Conservation (phyloP, 352 stramenopile genomes). For the Peronosclerospora sorghi region DNA sequence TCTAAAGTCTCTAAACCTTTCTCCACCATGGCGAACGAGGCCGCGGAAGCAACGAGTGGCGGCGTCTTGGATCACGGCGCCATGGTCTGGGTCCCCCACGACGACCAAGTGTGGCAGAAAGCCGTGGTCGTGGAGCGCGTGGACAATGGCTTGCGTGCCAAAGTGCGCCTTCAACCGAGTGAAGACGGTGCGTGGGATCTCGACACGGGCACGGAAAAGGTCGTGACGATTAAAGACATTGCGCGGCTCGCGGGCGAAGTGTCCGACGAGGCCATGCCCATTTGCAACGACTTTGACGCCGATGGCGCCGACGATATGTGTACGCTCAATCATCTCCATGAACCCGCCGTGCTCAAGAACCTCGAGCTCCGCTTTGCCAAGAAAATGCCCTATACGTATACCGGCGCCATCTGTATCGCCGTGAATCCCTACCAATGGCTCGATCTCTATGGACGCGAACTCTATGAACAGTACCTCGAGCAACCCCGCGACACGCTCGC, state of each 20-base stretch:
- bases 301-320: slow-evolving; percentile 69
- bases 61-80: slow-evolving; percentile 51
- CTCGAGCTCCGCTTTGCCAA: slow-evolving; percentile 56
- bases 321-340: slow-evolving; percentile 71
- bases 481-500: slow-evolving; percentile 37
- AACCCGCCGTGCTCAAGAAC: slow-evolving; percentile 70
- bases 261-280: slow-evolving; percentile 67
- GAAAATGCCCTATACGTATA: slow-evolving; percentile 75
- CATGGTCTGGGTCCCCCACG: slow-evolving; percentile 75
- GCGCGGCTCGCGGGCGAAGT: slow-evolving; percentile 59
- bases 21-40: slow-evolving; percentile 25
- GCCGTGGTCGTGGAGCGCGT: slow-evolving; percentile 52
- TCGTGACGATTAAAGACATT: slow-evolving; percentile 55
- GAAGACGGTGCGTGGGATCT: slow-evolving; percentile 40
- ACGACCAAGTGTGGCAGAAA: slow-evolving; percentile 67
- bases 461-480: slow-evolving; percentile 59
- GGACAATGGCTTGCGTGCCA: slow-evolving; percentile 30
- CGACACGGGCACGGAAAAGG: slow-evolving; percentile 48
- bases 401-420: slow-evolving; percentile 66
- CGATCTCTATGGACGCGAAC: slow-evolving; percentile 52
- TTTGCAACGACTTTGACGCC: slow-evolving; percentile 66
- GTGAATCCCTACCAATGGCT: slow-evolving; percentile 81
- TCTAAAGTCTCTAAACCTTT: background rate
- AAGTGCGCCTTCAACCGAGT: slow-evolving; percentile 55
- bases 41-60: slow-evolving; percentile 1